phyloP scores from a whole-genome alignment of 1,139 yeast genomes.

The Yamadazyma taylorii region DNA sequence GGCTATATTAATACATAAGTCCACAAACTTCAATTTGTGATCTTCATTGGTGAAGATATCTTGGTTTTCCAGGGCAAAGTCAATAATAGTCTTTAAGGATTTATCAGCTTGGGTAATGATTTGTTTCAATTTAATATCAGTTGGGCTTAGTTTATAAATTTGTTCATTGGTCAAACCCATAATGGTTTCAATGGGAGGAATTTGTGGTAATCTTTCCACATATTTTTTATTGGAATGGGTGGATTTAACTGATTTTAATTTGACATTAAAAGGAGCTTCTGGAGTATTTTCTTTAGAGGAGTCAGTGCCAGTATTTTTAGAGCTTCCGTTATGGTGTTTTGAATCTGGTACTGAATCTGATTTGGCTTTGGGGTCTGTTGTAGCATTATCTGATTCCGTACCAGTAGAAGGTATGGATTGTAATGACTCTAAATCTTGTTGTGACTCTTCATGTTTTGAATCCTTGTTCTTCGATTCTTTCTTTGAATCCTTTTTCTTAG shows the following conservation, averaged over 20 bases:
- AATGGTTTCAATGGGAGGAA: slow-evolving; percentile 39
- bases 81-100: slow-evolving; percentile 11
- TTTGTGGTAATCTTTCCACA: slow-evolving; percentile 34
- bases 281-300: not conserved
- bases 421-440: no score
- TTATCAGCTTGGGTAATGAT: slow-evolving; percentile 26
- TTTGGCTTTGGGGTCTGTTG: no score
- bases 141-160: slow-evolving; percentile 30
- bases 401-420: no score
- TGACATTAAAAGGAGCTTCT: slow-evolving; percentile 29
- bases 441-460: no score
- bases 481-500: no score
- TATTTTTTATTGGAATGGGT: slow-evolving; percentile 29
- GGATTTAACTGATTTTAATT: slow-evolving; percentile 31
- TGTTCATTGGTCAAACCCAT: slow-evolving; percentile 43
- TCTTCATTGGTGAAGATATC: slow-evolving; percentile 26
- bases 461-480: no score
- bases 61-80: slow-evolving; percentile 27
- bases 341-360: no score
- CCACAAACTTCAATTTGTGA: slow-evolving; percentile 20
- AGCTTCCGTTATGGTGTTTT: no score
- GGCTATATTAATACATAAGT: slow-evolving; percentile 39
- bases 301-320: no score
- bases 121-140: slow-evolving; percentile 44
- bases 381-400: no score